phyloP scores from a whole-genome alignment of 805 yeast genomes.

The Candida xyloterini region DNA sequence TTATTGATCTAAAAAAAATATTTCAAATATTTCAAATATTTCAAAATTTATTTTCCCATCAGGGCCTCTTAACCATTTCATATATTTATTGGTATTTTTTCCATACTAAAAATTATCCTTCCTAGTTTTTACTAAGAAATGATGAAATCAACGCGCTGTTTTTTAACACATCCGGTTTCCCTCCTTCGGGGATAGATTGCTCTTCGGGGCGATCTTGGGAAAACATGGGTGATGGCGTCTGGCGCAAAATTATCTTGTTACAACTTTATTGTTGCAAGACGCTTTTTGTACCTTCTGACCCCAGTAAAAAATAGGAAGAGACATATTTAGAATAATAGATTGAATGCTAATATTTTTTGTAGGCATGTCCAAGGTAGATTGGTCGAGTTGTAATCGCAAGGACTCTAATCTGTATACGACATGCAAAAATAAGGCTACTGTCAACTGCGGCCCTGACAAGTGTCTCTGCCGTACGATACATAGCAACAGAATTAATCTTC shows the following conservation, averaged over 20 bases:
- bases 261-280: conserved; percentile 27
- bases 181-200: conserved; percentile 19
- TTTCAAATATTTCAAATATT: conserved; percentile 1
- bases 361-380: conserved; percentile 25
- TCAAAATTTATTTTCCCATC: not conserved
- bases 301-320: conserved; percentile 14
- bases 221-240: conserved; percentile 33
- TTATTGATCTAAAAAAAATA: conserved; percentile 5
- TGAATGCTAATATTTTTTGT: conserved; percentile 3
- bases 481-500: conserved; percentile 27
- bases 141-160: conserved; percentile 60
- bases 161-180: conserved; percentile 35
- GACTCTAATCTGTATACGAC: conserved; percentile 25
- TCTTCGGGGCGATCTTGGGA: conserved; percentile 25
- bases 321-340: conserved; percentile 7
- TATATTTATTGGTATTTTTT: conserved; percentile 1
- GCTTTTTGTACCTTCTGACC: conserved; percentile 35
- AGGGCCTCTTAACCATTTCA: conserved; percentile 9
- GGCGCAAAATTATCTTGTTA: conserved; percentile 36
- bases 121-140: conserved; percentile 61
- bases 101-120: conserved; percentile 42
- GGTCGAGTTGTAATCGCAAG: conserved; percentile 11
- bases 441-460: conserved; percentile 17
- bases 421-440: conserved; percentile 21
- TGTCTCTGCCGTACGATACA: conserved; percentile 6